phyloP scores from a whole-genome alignment of 2,329 filamentous ascomycete species.

The Aureobasidium lini region DNA sequence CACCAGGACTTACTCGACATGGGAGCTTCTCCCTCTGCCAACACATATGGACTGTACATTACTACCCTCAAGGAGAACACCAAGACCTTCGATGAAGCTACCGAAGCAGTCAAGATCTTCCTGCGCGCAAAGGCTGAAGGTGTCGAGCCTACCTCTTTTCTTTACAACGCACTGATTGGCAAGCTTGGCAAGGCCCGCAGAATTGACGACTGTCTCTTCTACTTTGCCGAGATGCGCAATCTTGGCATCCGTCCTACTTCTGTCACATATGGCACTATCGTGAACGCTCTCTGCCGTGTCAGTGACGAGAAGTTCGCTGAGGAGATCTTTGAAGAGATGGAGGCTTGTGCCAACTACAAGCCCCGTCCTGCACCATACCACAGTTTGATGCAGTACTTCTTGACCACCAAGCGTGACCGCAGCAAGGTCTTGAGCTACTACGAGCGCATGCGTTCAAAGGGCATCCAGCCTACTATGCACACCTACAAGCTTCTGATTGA shows the following conservation, averaged over 20 bases:
- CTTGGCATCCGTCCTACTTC: conserved; percentile 91
- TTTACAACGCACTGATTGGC: conserved; percentile 97
- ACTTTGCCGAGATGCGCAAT: conserved; percentile 95
- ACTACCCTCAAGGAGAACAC: conserved; percentile 97
- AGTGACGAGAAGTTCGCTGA: conserved; percentile 97
- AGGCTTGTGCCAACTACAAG: conserved; percentile 98
- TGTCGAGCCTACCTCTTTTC: conserved; percentile 90
- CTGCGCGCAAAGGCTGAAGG: conserved; percentile 87
- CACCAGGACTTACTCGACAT: conserved; percentile 89
- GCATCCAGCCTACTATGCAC: conserved; percentile 86
- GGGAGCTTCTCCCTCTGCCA: conserved; percentile 85
- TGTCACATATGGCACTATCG: conserved; percentile 95
- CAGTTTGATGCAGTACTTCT: conserved; percentile 99
- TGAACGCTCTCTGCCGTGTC: conserved; percentile 94
- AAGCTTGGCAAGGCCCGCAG: conserved; percentile 96
- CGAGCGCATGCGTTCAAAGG: conserved; percentile 80
- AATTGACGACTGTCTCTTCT: conserved; percentile 96
- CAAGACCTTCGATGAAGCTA: conserved; percentile 96
- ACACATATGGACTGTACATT: conserved; percentile 97
- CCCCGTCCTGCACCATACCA: conserved; percentile 95
- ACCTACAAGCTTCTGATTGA: conserved; percentile 98
- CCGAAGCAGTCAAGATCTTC: conserved; percentile 96
- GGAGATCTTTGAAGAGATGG: conserved; percentile 98
- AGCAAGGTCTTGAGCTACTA: conserved; percentile 91
- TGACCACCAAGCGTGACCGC: conserved; percentile 94